Percentiles rank a stretch among this genome's conserved stretches.
These are phyloP conservation scores for Adansonia madagascariensis DNA, from an alignment of 441 rosid species.

Conservation along the genomic window DNA sequence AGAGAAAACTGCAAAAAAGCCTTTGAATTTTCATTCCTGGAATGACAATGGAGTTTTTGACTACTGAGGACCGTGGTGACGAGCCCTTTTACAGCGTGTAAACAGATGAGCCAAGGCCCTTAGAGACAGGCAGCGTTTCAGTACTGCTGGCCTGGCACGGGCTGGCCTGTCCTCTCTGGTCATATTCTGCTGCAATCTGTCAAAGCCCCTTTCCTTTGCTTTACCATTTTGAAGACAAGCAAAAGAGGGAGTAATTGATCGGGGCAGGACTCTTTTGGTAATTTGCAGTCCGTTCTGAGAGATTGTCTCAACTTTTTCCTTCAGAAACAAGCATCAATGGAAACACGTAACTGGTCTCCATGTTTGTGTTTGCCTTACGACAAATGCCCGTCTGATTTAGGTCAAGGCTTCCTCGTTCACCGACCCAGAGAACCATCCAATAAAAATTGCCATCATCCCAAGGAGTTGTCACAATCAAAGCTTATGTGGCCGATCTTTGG, in stretches of 20 bases:
- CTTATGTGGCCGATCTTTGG: constrained; percentile 22
- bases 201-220: too few relatives aligned
- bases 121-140: background rate
- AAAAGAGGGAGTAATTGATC: background rate
- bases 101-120: background rate
- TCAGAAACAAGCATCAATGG: background rate
- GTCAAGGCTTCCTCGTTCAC: too few relatives aligned
- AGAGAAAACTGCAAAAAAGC: constrained; percentile 18
- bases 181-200: background rate
- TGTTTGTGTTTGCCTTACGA: background rate
- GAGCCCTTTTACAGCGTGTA: background rate
- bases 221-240: background rate
- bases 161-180: background rate
- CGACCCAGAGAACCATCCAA: background rate
- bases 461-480: constrained; percentile 28
- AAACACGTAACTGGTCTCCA: background rate
- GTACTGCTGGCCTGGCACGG: background rate
- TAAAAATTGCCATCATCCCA: background rate
- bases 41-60: background rate
- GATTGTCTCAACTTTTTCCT: constrained; percentile 13
- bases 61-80: too few relatives aligned
- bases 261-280: background rate
- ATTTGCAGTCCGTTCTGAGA: background rate
- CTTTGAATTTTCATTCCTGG: background rate
- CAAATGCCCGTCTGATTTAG: background rate